Base-by-base conservation (phyloP, 140 eudicot genomes). In the Flaveria floridana region DNA sequence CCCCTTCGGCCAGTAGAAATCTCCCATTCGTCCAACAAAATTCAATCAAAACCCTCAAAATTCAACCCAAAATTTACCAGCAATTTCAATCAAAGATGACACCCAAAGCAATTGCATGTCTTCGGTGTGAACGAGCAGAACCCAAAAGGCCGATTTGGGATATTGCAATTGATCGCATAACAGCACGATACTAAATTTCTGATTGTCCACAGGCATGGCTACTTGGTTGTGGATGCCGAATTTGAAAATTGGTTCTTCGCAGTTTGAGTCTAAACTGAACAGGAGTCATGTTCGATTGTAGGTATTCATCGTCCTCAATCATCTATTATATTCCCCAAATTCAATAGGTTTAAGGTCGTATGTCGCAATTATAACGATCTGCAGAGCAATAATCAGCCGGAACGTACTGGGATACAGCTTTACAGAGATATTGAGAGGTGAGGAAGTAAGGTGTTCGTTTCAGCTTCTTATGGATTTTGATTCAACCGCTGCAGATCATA, bases 391-490 rank as follows among this genome's bases (percentile, higher is more conserved):
- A 73, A 67, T 50, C 81, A 48, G 21, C 9, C 86, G 0, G 85
- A 63, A 75, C 75, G 77, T 41, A 85, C 82, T 65, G 96, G 89
- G 18, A 79, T 89, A 68, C 96, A 87, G 80, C 79, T 87, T 68
- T 87, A 89, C 83, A 51, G 87, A 19, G 96, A 89, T 59, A 89
- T 89, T 52, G 94, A 89, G 84, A 87, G 94, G 96, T 89, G 16
- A 42, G 73, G 71, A 20, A 73, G 15, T 57, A 10, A 48, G 16
- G 13, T 44, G 13, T 23, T 16, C 25, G 7, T 34, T 34, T 13
- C 51, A 47, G 51, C 15, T 73, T 10, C 51, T 41, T 52, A 6
- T 51, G 64, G 50, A 21, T 30, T 28, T 51, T 14, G 19, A 74
- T 59, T 59, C 12, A 28, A 2, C 68, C 67, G 55, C 16, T 20